Conservation (phyloP, 257 asterid genomes). For the Solanum clarkiae region DNA sequence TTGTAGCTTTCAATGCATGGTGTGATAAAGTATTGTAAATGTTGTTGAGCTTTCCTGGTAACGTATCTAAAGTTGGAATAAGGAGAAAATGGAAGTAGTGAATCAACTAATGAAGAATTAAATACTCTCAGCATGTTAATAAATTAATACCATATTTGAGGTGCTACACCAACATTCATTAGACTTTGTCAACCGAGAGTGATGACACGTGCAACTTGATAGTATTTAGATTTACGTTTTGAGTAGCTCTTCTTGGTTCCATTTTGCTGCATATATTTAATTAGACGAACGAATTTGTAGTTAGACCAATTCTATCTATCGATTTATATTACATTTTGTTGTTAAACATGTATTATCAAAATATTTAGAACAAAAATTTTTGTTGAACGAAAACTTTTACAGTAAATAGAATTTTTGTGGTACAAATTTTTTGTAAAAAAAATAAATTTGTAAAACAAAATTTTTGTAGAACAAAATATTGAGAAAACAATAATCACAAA, state of each 20-base stretch:
- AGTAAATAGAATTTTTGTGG: no score
- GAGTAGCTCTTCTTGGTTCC: background rate
- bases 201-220: background rate
- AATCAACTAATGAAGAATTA: background rate
- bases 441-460: no score
- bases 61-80: background rate
- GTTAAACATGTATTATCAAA: no score
- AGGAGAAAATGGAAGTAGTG: background rate
- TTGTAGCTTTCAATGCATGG: conserved; percentile 1
- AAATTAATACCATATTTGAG: background rate
- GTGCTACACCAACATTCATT: background rate
- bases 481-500: no score
- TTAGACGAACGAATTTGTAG: background rate
- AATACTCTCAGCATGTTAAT: background rate
- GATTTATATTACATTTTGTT: no score
- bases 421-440: no score
- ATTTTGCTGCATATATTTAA: background rate
- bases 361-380: no score
- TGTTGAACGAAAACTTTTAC: no score
- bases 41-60: background rate
- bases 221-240: background rate
- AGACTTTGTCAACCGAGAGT: background rate
- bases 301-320: no score
- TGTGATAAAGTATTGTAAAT: background rate
- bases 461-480: no score